Conservation (phyloP, 164 flowering plant species). For the Sextonia rubra region DNA sequence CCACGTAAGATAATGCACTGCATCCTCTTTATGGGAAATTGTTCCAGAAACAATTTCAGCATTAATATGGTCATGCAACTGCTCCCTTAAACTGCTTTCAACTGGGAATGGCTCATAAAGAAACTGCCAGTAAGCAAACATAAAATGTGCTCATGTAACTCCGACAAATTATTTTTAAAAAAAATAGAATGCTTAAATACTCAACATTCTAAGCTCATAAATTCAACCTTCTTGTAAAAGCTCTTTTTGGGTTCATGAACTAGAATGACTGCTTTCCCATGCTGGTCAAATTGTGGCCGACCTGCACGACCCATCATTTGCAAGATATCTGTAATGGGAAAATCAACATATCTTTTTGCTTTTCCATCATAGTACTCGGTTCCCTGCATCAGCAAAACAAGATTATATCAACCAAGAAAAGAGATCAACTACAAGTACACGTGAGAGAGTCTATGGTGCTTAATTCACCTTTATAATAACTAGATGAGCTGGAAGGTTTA, state of each 20-base stretch:
- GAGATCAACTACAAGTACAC: not conserved
- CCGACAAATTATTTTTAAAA: not conserved
- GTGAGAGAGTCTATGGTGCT: not conserved
- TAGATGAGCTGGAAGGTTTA: constrained; percentile 97
- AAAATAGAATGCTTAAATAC: not conserved
- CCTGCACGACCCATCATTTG: constrained; percentile 99
- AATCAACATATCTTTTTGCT: constrained; percentile 89
- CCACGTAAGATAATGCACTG: constrained; percentile 96
- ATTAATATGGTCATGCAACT: constrained; percentile 82
- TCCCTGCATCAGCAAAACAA: constrained; percentile 50
- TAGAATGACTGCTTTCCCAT: constrained; percentile 97
- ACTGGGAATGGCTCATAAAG: constrained; percentile 98
- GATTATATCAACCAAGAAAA: constrained; percentile 1
- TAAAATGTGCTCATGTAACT: constrained; percentile 10
- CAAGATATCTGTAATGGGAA: constrained; percentile 97
- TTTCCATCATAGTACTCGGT: constrained; percentile 94
- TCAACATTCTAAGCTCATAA: not conserved
- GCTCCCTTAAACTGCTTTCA: constrained; percentile 92
- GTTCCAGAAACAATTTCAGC: constrained; percentile 97
- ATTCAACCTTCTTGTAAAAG: constrained; percentile 87
- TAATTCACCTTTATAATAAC: constrained; percentile 84
- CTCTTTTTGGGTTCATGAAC: constrained; percentile 99
- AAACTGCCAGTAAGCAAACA: constrained; percentile 51
- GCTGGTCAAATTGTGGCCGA: constrained; percentile 96
- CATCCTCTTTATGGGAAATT: constrained; percentile 87